phyloP scores from a whole-genome alignment of 768 basidiomycete genomes.

The Russula compacta region DNA sequence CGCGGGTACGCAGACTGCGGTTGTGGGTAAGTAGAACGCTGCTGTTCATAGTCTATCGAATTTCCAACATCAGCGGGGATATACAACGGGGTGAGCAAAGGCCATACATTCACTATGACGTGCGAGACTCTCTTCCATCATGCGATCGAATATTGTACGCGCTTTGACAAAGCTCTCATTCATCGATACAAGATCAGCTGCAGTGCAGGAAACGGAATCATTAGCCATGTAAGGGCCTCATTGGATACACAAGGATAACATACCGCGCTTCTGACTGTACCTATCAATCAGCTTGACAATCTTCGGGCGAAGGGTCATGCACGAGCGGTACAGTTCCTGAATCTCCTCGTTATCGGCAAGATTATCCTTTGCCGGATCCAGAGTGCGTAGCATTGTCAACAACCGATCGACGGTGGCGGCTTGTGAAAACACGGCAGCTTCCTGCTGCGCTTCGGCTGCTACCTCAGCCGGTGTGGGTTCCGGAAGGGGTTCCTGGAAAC shows the following conservation, averaged over 20 bases:
- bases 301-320: conserved; percentile 85
- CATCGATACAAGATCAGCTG: conserved; percentile 91
- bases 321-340: conserved; percentile 83
- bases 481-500: conserved; percentile 65
- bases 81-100: conserved; percentile 15
- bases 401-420: conserved; percentile 79
- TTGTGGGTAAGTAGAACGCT: conserved; percentile 25
- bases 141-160: conserved; percentile 79
- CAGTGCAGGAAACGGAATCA: background rate
- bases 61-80: background rate
- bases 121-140: conserved; percentile 87
- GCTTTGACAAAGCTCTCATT: conserved; percentile 90
- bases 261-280: conserved; percentile 87
- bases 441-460: conserved; percentile 75
- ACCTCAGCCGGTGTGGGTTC: conserved; percentile 73
- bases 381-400: conserved; percentile 3
- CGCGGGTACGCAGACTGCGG: conserved; percentile 24
- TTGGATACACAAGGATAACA: conserved; percentile 5
- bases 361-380: conserved; percentile 10
- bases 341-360: conserved; percentile 21
- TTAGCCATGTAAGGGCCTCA: background rate
- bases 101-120: conserved; percentile 56
- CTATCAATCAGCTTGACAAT: conserved; percentile 96
- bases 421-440: conserved; percentile 81
- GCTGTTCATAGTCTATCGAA: conserved; percentile 46